Percentiles rank a stretch among this genome's conserved stretches.
phyloP scores from a whole-genome alignment of 2,329 filamentous ascomycete genomes.

The Onygenales sp. region DNA sequence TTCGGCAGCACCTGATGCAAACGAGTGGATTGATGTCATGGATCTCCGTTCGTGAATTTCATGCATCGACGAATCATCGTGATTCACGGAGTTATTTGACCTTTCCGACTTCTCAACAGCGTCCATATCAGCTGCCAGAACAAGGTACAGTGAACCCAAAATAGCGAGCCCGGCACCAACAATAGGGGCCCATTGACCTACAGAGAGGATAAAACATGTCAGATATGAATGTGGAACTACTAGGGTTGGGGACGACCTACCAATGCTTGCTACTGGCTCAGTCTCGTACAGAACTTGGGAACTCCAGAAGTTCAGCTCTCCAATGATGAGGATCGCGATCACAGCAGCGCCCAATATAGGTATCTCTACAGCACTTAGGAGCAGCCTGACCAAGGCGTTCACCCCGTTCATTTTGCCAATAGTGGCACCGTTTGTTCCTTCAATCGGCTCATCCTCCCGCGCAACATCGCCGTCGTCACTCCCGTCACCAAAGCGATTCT shows the following conservation, averaged over 20 bases:
- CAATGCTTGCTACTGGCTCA: conserved; percentile 53
- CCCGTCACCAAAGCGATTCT: conserved; percentile 29
- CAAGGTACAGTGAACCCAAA: conserved; percentile 49
- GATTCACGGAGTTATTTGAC: conserved; percentile 4
- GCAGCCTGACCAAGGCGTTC: conserved; percentile 24
- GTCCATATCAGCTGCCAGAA: conserved; percentile 32
- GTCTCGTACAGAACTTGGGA: conserved; percentile 47
- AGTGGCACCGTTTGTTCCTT: conserved; percentile 48
- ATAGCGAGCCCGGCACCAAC: conserved; percentile 50
- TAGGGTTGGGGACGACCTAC: conserved; percentile 29
- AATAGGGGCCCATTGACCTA: conserved; percentile 26
- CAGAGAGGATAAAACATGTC: background rate
- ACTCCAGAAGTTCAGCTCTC: conserved; percentile 57
- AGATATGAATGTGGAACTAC: conserved; percentile 4
- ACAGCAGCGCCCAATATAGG: conserved; percentile 51
- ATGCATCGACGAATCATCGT: conserved; percentile 19
- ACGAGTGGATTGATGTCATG: background rate
- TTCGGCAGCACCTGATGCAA: background rate
- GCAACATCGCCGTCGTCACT: conserved; percentile 15
- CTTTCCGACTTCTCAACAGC: conserved; percentile 14
- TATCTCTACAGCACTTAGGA: conserved; percentile 41
- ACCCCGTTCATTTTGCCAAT: conserved; percentile 38
- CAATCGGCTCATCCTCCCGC: conserved; percentile 33
- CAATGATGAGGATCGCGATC: conserved; percentile 49
- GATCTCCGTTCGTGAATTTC: background rate